A percentile compares a stretch with the other conserved stretches of the same genome.
These are phyloP conservation scores for Diutina rugosa DNA, from an alignment of 1,139 yeast species.

Conservation along the genomic window DNA sequence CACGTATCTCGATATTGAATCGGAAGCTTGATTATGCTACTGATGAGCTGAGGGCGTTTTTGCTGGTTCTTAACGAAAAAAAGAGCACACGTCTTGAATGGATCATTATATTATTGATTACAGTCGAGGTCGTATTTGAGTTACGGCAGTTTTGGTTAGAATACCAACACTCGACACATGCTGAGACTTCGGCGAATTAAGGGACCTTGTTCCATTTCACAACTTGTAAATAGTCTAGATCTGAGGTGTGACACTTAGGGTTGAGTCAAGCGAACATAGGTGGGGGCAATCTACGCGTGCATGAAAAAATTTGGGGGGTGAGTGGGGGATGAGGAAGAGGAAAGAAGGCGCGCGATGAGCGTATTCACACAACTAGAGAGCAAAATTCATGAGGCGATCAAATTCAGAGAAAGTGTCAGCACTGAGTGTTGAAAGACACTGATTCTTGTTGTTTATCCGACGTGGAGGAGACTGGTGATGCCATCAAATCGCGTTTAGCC, in stretches of 20 bases:
- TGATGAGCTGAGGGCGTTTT: constrained; percentile 71
- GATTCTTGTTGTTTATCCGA: neutral
- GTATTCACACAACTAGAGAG: neutral
- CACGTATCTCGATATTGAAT: constrained; percentile 68
- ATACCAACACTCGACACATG: neutral
- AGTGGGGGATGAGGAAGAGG: neutral
- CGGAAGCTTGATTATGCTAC: constrained; percentile 82
- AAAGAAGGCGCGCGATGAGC: neutral
- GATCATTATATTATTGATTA: constrained; percentile 72
- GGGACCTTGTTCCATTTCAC: neutral
- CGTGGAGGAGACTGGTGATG: neutral
- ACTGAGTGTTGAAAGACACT: too few relatives aligned
- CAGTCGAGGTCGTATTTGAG: constrained; percentile 79
- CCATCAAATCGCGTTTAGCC: neutral
- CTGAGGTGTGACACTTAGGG: neutral
- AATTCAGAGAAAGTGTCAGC: neutral
- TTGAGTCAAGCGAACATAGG: neutral
- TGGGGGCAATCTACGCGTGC: neutral
- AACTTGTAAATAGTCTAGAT: neutral
- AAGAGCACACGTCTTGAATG: constrained; percentile 72
- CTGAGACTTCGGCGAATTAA: neutral
- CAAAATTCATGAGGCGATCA: neutral
- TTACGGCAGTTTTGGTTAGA: constrained; percentile 31
- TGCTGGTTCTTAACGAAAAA: constrained; percentile 64
- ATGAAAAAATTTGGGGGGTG: neutral